Evolutionary conservation across 768 basidiomycete species (phyloP), one percentile per base, ranked within the genome.

Genomic region (Mycena kentingensis): DNA sequence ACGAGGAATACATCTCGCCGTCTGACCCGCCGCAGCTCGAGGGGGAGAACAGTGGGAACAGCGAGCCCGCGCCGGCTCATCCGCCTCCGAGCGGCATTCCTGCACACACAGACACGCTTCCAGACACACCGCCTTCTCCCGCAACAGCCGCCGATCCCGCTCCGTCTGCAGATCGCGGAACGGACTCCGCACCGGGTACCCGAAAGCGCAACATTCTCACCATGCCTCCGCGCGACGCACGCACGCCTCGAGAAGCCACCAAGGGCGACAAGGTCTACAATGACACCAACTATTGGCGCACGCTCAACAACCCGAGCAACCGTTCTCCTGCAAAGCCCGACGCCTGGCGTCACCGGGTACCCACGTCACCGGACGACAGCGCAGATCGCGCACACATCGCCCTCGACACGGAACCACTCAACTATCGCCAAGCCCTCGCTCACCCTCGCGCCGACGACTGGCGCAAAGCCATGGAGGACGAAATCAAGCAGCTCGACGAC

Each of bases 391-490:
- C 34, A 10, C 32, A 51, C 31, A 42, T 51, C n/a, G 50, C 50
- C 15, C 21, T 51, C n/a, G 42, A 37, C 3, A 15, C 18, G 3
- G 42, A 51, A 18, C 50, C 50, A 2, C 24, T n/a, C n/a, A 44
- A 39, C 22, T 51, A 44, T 35, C 50, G 32, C 5, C 42, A 45
- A n/a, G 50, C 42, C 3, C 18, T 29, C 10, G 11, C n/a, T 6
- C 50, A 51, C 26, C 49, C 49, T 3, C 45, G 25, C 46, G 27
- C 64, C 59, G 52, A 61, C 48, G 32, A 43, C 22, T 67, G 63
- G 67, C 54, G 60, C 41, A 28, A 54, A 5, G 63, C 63, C 8
- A 64, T 70, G 62, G 51, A 66, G 11, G 46, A 60, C 15, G 64
- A 71, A 41, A 44, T 64, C 3, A 45, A 67, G 61, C 59, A 60